Percentiles rank a stretch among this genome's conserved stretches.
phyloP scores from a whole-genome alignment of 139 green algal species.

The Mesotaenium endlicherianum region DNA sequence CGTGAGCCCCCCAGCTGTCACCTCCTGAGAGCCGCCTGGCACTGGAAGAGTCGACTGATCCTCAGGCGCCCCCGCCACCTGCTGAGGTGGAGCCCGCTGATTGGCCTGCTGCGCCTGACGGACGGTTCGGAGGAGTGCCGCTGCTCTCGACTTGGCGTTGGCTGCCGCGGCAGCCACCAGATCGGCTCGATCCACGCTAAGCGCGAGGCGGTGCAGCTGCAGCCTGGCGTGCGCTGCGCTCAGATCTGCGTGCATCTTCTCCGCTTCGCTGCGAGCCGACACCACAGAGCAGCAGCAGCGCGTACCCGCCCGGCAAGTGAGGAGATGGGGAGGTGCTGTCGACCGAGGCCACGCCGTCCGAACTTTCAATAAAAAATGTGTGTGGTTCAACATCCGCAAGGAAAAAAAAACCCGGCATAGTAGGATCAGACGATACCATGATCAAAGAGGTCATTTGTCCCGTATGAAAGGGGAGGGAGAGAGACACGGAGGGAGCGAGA shows the following conservation, averaged over 20 bases:
- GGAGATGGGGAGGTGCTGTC: neutral
- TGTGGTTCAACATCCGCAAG: neutral
- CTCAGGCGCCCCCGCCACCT: too few relatives aligned
- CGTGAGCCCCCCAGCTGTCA: too few relatives aligned
- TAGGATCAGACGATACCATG: neutral
- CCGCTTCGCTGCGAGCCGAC: neutral
- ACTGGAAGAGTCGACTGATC: too few relatives aligned
- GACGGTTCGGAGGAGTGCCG: too few relatives aligned
- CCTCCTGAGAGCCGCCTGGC: too few relatives aligned
- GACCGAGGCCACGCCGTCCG: neutral
- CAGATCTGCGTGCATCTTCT: slow-evolving; percentile 31
- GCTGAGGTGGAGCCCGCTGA: too few relatives aligned
- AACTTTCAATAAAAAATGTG: neutral
- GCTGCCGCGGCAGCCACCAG: neutral
- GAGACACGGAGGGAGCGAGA: neutral
- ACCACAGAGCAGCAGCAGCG: too few relatives aligned
- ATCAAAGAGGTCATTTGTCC: too few relatives aligned
- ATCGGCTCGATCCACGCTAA: neutral
- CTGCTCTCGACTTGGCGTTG: too few relatives aligned
- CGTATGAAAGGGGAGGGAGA: neutral
- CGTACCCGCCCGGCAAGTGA: too few relatives aligned
- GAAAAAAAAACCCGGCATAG: neutral
- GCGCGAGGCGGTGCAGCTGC: neutral
- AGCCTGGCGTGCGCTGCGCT: neutral
- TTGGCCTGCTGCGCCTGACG: too few relatives aligned